Conservation (phyloP, 176 grass and related monocot species). For the Oryza australiensis region DNA sequence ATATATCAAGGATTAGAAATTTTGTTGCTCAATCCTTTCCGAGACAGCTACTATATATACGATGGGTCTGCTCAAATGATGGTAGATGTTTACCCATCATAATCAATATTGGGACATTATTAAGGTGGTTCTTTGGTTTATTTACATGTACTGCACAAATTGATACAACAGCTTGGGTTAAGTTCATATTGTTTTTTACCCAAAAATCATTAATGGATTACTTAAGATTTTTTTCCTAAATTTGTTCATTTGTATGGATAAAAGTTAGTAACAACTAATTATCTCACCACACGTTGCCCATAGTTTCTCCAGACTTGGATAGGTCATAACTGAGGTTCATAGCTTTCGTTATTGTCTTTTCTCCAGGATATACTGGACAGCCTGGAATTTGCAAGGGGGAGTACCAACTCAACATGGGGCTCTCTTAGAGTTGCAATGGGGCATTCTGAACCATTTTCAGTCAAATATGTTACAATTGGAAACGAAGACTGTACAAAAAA, state of each 20-base stretch:
- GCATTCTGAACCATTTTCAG: slow-evolving; percentile 82
- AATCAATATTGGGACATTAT: too few relatives aligned
- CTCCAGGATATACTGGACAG: slow-evolving; percentile 81
- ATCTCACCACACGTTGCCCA: not conserved
- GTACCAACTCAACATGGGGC: slow-evolving; percentile 79
- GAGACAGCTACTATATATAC: too few relatives aligned
- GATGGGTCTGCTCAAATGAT: too few relatives aligned
- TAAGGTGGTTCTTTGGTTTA: too few relatives aligned
- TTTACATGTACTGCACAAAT: too few relatives aligned
- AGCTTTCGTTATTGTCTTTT: not conserved
- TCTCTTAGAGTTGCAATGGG: slow-evolving; percentile 85
- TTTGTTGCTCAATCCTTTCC: too few relatives aligned
- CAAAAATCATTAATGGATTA: too few relatives aligned
- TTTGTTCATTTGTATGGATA: not conserved
- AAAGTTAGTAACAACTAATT: not conserved
- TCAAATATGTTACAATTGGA: slow-evolving; percentile 89
- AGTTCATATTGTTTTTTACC: too few relatives aligned
- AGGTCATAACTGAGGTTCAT: too few relatives aligned
- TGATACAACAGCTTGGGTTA: too few relatives aligned
- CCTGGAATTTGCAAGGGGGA: slow-evolving; percentile 90
- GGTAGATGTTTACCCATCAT: too few relatives aligned
- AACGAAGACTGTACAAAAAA: slow-evolving; percentile 85
- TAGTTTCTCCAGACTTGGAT: not conserved
- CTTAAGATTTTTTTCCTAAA: not conserved
- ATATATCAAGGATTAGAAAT: not conserved